Evolutionary conservation across 495 filamentous ascomycete genomes (phyloP), one percentile per base, ranked within the genome.

Genomic region (Letharia columbiana): DNA sequence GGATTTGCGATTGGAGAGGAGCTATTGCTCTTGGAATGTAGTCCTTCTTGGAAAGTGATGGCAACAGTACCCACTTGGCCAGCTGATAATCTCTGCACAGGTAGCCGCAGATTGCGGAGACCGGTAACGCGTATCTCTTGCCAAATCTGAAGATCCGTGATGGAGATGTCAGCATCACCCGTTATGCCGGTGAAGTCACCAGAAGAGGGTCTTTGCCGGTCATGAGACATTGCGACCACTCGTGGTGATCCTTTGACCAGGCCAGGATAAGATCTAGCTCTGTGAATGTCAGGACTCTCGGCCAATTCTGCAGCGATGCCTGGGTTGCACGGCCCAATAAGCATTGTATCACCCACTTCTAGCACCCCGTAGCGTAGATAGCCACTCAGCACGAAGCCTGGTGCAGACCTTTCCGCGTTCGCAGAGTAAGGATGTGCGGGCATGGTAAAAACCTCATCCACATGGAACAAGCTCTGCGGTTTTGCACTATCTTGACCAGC

Each of bases 31-130:
- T 33, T 13, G 59, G 80, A 76, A 68, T 15, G 28, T 39, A 37
- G 15, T 3, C 5, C 0, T 35, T 44, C 41, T 11, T 37, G 17
- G 35, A 89, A 84, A 28, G 89, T 83, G 65, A 97, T 78, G 4
- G 92, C 93, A 37, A 98, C 84, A 3, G 91, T 96, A 3, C 95
- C 94, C 3, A 94, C 93, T 79, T 97, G 91, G 61, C 90, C 94
- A 18, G 85, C 82, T 20, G 83, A 78, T 1, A 98, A 80, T 1
- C 80, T 87, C 58, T 86, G 88, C 4, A 96, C 91, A 0, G 94
- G 90, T 8, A 96, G 79, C 23, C 95, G 84, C 11, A 98, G 81
- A 69, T 96, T 92, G 28, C 95, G 88, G 40, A 97, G 86, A 67
- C 91, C 96, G 59, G 90, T 83, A 59, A 97, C 86, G 31, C 80